Base-by-base conservation (phyloP, 202 grass and related monocot genomes). In the Bolboschoenoplectus hybrid region DNA sequence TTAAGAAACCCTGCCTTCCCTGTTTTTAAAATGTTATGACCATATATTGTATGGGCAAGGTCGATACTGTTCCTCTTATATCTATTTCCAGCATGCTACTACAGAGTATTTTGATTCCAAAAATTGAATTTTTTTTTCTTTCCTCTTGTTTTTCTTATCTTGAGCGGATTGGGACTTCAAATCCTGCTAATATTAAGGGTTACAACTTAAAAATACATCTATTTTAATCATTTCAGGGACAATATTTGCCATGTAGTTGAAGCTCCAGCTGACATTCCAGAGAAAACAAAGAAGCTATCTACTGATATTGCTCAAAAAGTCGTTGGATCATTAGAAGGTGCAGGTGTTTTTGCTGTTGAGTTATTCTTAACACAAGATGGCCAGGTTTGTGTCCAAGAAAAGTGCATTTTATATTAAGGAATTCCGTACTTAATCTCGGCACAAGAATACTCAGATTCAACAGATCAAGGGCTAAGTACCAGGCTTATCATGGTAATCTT, bases 181-280 rank as follows among this genome's bases (percentile, higher is more conserved):
- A 13, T 35, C 14, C 41, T 46, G n/a, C 82, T 1, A 83, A 65
- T 82, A n/a, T 44, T 45, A 66, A 71, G 80, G 11, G 47, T 34
- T 77, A 46, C 56, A 9, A 36, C 66, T 41, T 82, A 56, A 2
- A 53, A 11, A 43, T 67, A 10, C 52, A 9, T 53, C 67, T 89
- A 65, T 62, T 40, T 66, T 51, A 74, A 86, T 57, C 35, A 7
- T 82, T 69, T 89, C 55, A 98, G 97, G 91, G 90, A 98, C 80
- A 96, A 92, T 68, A 96, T 99, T 62, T 99, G 97, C 67, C 93
- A 99, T 88, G 86, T 96, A 74, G 91, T 99, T 74, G 90, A 99
- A 92, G 78, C 90, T 90, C 97, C 93, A 67, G 90, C 92, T 36
- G 63, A 92, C 52, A 89, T 96, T 74, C 34, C 86, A 63, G 58